A percentile compares a stretch with the other conserved stretches of the same genome.
These are phyloP conservation scores for Phytophthora cryptogea DNA, from an alignment of 352 stramenopile species.

Conservation along the genomic window DNA sequence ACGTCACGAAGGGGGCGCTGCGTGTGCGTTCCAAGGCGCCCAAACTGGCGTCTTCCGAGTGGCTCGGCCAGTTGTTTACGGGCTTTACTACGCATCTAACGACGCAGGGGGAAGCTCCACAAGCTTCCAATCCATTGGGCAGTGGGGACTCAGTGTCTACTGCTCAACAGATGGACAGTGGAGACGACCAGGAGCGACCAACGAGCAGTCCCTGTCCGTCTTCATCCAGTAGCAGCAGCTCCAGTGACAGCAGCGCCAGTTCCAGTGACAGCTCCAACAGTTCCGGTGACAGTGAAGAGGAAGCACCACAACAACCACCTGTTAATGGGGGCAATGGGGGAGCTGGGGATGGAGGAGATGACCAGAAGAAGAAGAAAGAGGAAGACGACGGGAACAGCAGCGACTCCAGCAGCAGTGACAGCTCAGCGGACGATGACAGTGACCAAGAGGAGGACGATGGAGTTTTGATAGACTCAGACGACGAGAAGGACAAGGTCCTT, in stretches of 20 bases:
- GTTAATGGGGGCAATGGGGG: slow-evolving; percentile 22
- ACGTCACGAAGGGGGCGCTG: slow-evolving; percentile 3
- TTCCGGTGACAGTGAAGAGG: slow-evolving; percentile 37
- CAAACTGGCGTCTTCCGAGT: slow-evolving; percentile 12
- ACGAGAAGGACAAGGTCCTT: slow-evolving; percentile 59
- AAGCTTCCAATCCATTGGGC: background rate
- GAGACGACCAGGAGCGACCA: slow-evolving; percentile 32
- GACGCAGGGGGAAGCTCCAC: background rate
- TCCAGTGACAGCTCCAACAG: slow-evolving; percentile 37
- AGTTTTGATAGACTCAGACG: slow-evolving; percentile 51
- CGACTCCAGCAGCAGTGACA: slow-evolving; percentile 44
- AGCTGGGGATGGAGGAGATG: slow-evolving; percentile 11
- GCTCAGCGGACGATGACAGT: slow-evolving; percentile 26
- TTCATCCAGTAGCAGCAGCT: slow-evolving; percentile 39
- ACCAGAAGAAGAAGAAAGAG: slow-evolving; percentile 34
- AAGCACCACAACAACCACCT: slow-evolving; percentile 17
- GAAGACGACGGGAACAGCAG: slow-evolving; percentile 36
- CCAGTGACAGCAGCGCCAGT: slow-evolving; percentile 39
- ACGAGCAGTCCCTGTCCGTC: slow-evolving; percentile 44
- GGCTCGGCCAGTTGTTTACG: slow-evolving; percentile 13
- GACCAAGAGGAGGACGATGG: slow-evolving; percentile 40
- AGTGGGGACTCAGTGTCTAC: background rate
- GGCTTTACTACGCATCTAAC: slow-evolving; percentile 6
- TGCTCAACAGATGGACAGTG: slow-evolving; percentile 7
- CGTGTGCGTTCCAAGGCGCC: background rate